Conservation (phyloP, 2,329 filamentous ascomycete genomes). For the Taxawa tesnikishii region DNA sequence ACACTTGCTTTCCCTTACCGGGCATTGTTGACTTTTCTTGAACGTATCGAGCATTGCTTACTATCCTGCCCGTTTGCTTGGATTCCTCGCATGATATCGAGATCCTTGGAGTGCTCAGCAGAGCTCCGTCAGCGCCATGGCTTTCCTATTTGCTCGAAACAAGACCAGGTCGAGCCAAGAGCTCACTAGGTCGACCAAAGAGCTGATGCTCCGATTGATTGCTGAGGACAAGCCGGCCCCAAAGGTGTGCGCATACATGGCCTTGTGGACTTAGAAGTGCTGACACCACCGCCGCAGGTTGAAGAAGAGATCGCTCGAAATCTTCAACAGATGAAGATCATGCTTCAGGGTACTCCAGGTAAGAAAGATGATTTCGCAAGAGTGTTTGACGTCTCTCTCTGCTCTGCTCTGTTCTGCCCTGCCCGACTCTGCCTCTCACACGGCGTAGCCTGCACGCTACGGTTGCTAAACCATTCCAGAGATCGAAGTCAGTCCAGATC, state of each 20-base stretch:
- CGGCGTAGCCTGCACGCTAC: not conserved
- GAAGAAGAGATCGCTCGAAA: conserved; percentile 79
- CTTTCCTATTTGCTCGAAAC: conserved; percentile 55
- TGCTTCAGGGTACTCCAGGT: conserved; percentile 90
- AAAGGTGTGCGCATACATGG: conserved; percentile 44
- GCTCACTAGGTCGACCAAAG: conserved; percentile 50
- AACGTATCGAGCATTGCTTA: too few species aligned
- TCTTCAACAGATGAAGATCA: conserved; percentile 79
- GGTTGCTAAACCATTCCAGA: conserved; percentile 42
- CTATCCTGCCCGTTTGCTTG: too few species aligned
- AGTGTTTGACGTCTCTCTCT: too few species aligned
- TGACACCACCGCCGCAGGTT: conserved; percentile 39
- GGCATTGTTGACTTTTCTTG: too few species aligned
- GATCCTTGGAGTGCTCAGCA: not conserved
- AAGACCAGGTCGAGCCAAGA: conserved; percentile 50
- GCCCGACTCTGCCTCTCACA: not conserved
- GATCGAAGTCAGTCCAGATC: conserved; percentile 72
- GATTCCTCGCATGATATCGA: not conserved
- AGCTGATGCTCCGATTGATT: conserved; percentile 45
- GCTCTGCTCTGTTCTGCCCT: not conserved
- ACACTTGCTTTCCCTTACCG: too few species aligned
- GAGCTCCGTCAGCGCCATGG: conserved; percentile 36
- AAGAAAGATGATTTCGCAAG: too few species aligned
- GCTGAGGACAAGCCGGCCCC: conserved; percentile 43
- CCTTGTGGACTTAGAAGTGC: not conserved